Evolutionary conservation across 2,329 filamentous ascomycete genomes (phyloP).

Genomic region (Botrytis cinerea): DNA sequence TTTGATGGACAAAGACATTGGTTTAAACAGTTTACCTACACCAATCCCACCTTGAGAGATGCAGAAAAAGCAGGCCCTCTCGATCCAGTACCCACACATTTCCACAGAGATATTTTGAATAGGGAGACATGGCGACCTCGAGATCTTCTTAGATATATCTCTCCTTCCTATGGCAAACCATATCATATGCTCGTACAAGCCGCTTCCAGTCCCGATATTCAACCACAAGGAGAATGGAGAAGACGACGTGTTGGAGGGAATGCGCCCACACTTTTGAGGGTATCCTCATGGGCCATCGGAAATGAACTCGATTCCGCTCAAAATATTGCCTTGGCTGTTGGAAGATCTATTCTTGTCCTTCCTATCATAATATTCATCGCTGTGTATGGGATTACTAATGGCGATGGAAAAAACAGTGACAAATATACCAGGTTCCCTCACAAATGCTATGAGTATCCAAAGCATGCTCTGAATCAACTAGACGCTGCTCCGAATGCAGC

Average conservation of each 20-base stretch:
- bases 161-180: conserved; percentile 24
- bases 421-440: conserved; percentile 20
- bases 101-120: conserved; percentile 21
- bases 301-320: conserved; percentile 1
- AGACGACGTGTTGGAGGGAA: conserved; percentile 19
- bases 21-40: conserved; percentile 21
- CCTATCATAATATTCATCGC: conserved; percentile 22
- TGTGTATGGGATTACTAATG: conserved; percentile 8
- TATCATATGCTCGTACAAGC: conserved; percentile 25
- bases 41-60: conserved; percentile 21
- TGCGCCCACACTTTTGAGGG: conserved; percentile 20
- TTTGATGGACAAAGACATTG: conserved; percentile 19
- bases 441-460: conserved; percentile 25
- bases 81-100: conserved; percentile 17
- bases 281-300: conserved; percentile 25
- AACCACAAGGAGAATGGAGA: conserved; percentile 23
- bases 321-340: conserved; percentile 13
- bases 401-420: neutral
- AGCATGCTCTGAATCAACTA: conserved; percentile 23
- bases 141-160: conserved; percentile 25
- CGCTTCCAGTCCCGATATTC: conserved; percentile 10
- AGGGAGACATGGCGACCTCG: conserved; percentile 25
- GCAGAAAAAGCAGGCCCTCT: conserved; percentile 14
- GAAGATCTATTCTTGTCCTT: conserved; percentile 21
- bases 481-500: conserved; percentile 21